Conservation (phyloP, 129 eudicot genomes). For the Erigeron canadensis region DNA sequence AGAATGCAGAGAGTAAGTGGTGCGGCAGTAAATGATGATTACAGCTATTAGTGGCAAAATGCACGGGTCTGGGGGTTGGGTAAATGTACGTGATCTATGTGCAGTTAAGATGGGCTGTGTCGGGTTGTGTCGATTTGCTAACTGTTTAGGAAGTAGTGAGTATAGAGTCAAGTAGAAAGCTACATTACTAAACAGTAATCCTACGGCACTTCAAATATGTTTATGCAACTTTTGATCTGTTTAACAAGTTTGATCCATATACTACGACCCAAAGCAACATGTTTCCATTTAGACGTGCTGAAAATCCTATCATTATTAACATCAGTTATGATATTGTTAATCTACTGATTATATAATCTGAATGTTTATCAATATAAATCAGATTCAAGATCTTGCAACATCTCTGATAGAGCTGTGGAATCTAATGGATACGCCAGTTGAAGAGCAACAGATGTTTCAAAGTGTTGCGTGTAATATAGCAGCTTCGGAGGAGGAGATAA, state of each 20-base stretch:
- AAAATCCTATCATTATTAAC: no score
- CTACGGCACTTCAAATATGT: no score
- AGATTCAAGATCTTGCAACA: constrained; percentile 85
- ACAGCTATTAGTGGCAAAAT: neutral
- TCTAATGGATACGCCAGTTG: constrained; percentile 76
- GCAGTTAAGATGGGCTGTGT: no score
- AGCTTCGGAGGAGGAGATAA: constrained; percentile 73
- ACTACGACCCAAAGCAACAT: no score
- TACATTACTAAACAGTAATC: no score
- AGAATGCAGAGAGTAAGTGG: constrained; percentile 61
- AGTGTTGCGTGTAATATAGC: constrained; percentile 71
- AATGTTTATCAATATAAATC: neutral
- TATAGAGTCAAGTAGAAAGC: no score
- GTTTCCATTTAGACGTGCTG: no score
- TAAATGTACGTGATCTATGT: no score
- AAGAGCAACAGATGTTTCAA: constrained; percentile 77
- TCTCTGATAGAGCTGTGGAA: constrained; percentile 75
- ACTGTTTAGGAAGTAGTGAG: no score
- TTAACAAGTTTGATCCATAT: no score
- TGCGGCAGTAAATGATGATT: neutral
- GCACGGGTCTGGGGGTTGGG: neutral
- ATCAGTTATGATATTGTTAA: neutral
- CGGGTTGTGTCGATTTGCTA: no score
- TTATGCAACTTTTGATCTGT: no score
- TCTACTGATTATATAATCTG: constrained; percentile 10